Base-by-base conservation (phyloP, 2,329 filamentous ascomycete genomes). In the Lasiodiplodia gonubiensis region DNA sequence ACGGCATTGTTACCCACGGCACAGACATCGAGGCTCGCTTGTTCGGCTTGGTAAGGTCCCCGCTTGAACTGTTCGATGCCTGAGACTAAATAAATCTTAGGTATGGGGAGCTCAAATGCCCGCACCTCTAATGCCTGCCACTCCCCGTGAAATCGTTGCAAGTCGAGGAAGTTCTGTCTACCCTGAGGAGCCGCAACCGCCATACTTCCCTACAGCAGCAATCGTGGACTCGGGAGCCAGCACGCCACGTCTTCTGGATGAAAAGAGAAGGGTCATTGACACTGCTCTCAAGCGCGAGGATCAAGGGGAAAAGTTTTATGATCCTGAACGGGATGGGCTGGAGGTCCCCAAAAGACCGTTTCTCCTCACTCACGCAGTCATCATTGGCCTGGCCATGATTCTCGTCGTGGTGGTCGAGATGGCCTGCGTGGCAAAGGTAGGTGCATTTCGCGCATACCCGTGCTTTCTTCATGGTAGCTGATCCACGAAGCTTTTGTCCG, bases 1-100 rank as follows among this genome's bases (percentile, higher is more conserved):
- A 77, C 51, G 74, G 79, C 66, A 80, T 83, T 61, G 69, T 83
- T 42, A 73, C 76, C 21, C 78, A 81, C 59, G 80, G 77, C 3
- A 75, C 76, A 6, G 68, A 69, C 33, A 68, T 74, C 10, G 73
- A 74, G 63, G 53, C 25, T 16, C 55, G 25, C n/a, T 37, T 70
- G 51, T 59, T 68, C 18, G 35, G 48, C 30, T 46, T 37, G 14
- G 68, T 69, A 46, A 59, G n/a, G 1, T 1, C 21, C 4, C 25
- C 52, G 10, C 14, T 30, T 11, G 23, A 53, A 21, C 7, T 8
- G 6, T 30, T 48, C 12, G n/a, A 7, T 25, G 33, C 23, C 5
- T 21, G 39, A 27, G 1, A 27, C n/a, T 48, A 16, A 35, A 12
- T 14, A 21, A 14, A 4, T 12, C 2, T 21, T 48, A 64, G 16